These are phyloP conservation scores for Reticulascus tulasneorum DNA, from an alignment of 2,329 filamentous ascomycete genomes.

Conservation along the genomic window DNA sequence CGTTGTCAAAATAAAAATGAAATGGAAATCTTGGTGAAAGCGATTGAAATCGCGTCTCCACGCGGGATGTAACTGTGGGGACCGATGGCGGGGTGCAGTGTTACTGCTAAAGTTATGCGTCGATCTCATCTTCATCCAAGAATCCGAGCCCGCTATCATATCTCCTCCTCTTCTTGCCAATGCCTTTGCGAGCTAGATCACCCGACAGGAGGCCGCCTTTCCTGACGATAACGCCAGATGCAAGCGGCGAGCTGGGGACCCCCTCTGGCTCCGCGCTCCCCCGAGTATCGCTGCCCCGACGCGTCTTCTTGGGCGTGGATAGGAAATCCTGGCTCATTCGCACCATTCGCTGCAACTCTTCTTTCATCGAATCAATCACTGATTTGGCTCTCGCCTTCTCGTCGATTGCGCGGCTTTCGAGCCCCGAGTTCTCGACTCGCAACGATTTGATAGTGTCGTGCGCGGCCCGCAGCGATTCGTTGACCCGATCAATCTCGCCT, in stretches of 20 bases:
- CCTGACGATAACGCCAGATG: conserved; percentile 13
- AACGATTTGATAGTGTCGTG: conserved; percentile 42
- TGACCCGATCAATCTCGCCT: conserved; percentile 44
- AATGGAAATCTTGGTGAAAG: too few relatives aligned
- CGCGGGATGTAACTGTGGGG: too few relatives aligned
- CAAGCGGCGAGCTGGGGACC: conserved; percentile 12
- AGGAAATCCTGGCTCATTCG: conserved; percentile 43
- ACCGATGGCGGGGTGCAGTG: too few relatives aligned
- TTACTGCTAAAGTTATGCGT: too few relatives aligned
- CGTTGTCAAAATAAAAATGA: too few relatives aligned
- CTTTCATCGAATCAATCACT: conserved; percentile 47
- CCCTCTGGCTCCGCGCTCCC: conserved; percentile 6
- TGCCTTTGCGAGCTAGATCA: conserved; percentile 24
- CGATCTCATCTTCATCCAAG: conserved; percentile 48
- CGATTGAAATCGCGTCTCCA: too few relatives aligned
- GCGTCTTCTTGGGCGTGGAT: conserved; percentile 24
- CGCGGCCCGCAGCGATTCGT: conserved; percentile 39
- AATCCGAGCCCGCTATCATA: conserved; percentile 54
- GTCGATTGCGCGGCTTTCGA: conserved; percentile 30
- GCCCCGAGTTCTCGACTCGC: conserved; percentile 39
- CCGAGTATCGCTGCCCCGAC: not conserved
- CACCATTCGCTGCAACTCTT: conserved; percentile 45
- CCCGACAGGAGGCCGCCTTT: conserved; percentile 20
- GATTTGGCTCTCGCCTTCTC: conserved; percentile 36
- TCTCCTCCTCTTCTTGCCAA: conserved; percentile 38